A percentile compares a stretch with the other conserved stretches of the same genome.
phyloP scores from a whole-genome alignment of 75 land plant genomes.

The Picea glauca region DNA sequence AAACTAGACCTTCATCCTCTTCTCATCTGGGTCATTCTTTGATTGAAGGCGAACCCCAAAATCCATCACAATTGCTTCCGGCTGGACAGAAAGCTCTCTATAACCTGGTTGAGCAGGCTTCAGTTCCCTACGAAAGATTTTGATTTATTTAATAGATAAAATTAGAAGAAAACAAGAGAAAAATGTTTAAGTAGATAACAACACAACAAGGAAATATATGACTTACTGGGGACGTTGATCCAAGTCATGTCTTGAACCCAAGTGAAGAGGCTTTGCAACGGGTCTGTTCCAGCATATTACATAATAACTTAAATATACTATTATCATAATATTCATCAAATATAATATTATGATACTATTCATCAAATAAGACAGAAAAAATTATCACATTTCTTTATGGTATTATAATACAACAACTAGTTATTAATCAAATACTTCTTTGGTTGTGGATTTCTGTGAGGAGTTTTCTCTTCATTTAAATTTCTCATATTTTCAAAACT shows the following conservation, averaged over 20 bases:
- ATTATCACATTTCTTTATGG: neutral
- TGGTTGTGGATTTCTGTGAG: constrained; percentile 44
- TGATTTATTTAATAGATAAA: neutral
- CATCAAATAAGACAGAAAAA: neutral
- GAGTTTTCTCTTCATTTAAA: constrained; percentile 75
- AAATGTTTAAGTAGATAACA: neutral
- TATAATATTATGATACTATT: neutral
- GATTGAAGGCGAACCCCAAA: too few species aligned
- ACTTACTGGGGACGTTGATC: constrained; percentile 49
- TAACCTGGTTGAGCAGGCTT: constrained; percentile 71
- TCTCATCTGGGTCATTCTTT: too few species aligned
- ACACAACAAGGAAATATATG: neutral
- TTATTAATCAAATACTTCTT: constrained; percentile 47
- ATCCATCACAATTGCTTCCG: too few species aligned
- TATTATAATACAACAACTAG: constrained; percentile 6
- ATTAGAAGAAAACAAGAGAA: neutral
- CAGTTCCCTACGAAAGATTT: constrained; percentile 36
- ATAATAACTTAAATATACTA: neutral
- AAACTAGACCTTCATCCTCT: too few species aligned
- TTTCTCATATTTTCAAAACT: constrained; percentile 82
- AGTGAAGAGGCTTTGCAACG: constrained; percentile 32
- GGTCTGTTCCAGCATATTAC: constrained; percentile 24
- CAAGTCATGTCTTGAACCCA: constrained; percentile 75
- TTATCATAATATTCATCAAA: too few species aligned
- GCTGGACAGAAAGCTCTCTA: constrained; percentile 47